A percentile compares a stretch with the other conserved stretches of the same genome.
Evolutionary conservation across 495 filamentous ascomycete species (phyloP).

Genomic region (Aspergillus panamensis): DNA sequence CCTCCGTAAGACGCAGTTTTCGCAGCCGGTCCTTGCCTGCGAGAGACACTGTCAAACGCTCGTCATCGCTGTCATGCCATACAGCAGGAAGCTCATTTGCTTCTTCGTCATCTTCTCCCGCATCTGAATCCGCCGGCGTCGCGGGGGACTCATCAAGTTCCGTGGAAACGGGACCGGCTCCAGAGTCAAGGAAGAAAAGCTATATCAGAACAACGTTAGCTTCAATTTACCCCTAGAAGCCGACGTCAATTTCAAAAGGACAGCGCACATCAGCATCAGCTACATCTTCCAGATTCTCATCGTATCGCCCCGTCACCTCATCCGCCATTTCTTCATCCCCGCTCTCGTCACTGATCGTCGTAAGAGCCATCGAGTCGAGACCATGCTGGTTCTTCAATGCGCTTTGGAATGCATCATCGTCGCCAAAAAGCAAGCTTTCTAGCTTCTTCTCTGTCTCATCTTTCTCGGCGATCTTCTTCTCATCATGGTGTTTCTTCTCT

Average conservation of each 20-base stretch:
- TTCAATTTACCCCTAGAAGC: background rate
- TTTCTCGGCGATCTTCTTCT: slow-evolving; percentile 54
- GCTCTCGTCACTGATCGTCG: slow-evolving; percentile 32
- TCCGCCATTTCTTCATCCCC: slow-evolving; percentile 29
- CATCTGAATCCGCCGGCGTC: slow-evolving; percentile 28
- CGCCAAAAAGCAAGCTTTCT: slow-evolving; percentile 81
- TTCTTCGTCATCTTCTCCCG: slow-evolving; percentile 33
- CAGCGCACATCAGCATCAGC: slow-evolving; percentile 61
- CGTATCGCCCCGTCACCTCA: slow-evolving; percentile 27
- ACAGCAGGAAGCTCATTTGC: slow-evolving; percentile 46
- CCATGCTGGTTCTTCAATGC: slow-evolving; percentile 54
- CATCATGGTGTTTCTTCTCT: slow-evolving; percentile 40
- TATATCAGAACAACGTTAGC: slow-evolving; percentile 28
- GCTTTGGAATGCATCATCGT: slow-evolving; percentile 71
- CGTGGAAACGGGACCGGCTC: slow-evolving; percentile 43
- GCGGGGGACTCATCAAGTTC: slow-evolving; percentile 38
- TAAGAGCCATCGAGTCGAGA: slow-evolving; percentile 33
- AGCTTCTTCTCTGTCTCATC: slow-evolving; percentile 80
- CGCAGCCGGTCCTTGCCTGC: slow-evolving; percentile 66
- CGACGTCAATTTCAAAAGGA: background rate
- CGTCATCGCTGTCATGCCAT: slow-evolving; percentile 97
- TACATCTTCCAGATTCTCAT: slow-evolving; percentile 40
- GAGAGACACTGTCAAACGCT: slow-evolving; percentile 77
- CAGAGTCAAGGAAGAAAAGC: slow-evolving; percentile 72
- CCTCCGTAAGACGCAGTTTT: slow-evolving; percentile 74